phyloP scores from a whole-genome alignment of 441 rosid species.

The Aleurites moluccanus region DNA sequence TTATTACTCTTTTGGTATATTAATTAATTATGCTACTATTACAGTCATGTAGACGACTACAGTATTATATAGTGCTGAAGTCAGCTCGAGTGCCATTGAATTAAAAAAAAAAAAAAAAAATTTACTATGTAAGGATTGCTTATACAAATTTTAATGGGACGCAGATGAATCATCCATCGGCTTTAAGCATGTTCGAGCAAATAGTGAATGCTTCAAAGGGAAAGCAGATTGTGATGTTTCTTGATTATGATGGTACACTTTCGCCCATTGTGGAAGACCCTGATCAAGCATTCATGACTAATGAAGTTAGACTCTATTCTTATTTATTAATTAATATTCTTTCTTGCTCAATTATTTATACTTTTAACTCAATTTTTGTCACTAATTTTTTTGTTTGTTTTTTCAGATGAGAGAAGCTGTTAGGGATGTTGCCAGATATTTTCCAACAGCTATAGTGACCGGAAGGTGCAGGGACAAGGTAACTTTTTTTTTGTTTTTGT shows the following conservation, averaged over 20 bases:
- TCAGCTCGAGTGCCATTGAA: too few species aligned
- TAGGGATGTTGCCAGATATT: constrained; percentile 53
- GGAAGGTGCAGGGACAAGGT: constrained; percentile 96
- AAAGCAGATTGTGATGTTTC: constrained; percentile 84
- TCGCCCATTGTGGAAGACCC: constrained; percentile 92
- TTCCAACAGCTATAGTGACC: constrained; percentile 86
- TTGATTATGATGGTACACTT: constrained; percentile 91
- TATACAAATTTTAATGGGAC: not conserved
- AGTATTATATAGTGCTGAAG: too few species aligned
- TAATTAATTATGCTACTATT: not conserved
- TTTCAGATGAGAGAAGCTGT: constrained; percentile 75
- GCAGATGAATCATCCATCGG: constrained; percentile 80
- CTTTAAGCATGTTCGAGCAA: constrained; percentile 64
- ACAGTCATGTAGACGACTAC: not conserved
- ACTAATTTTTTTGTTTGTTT: not conserved
- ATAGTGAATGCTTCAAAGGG: constrained; percentile 66
- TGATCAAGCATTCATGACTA: constrained; percentile 85
- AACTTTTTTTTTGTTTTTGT: not conserved
- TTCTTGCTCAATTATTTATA: not conserved
- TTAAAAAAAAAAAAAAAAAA: too few species aligned
- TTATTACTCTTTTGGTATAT: not conserved
- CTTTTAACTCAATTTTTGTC: not conserved
- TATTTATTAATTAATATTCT: not conserved
- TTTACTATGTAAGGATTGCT: too few species aligned
- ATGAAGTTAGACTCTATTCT: constrained; percentile 41